Base-by-base conservation (phyloP, 345 rosid species). In the Pistacia vera region DNA sequence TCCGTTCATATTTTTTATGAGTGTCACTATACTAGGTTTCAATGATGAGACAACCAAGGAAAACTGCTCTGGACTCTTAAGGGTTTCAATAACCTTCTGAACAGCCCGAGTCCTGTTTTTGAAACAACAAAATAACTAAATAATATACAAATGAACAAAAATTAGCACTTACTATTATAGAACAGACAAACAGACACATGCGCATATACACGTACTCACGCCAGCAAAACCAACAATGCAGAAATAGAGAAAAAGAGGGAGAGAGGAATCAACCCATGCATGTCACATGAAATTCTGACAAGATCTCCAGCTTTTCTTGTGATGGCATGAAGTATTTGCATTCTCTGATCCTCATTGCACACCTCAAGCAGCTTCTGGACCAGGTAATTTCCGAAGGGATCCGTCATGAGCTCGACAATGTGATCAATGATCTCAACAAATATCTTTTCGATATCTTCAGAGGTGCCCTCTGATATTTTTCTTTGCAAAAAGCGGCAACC, bases 341-440 rank as follows among this genome's bases (percentile, higher is more conserved):
- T 87, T 38, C 80, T 76, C 79, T 93, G 97, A 65, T 82, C 86
- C 70, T 88, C 97, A 18, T 74, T 73, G 76, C 97, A 93, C 30
- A 91, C 97, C 83, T 93, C 97, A 8, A 89, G 91, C 66, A 87
- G 85, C 86, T 90, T 91, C 79, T 91, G 97, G 71, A 91, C 92
- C 30, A 93, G 78, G 78, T 91, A 91, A 70, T 93, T 93, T 73
- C 94, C 97, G 77, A 91, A 91, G 4, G 95, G 91, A 74, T 93
- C 91, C 36, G 84, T 71, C 95, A 93, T 93, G 54, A 90, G 87
- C 79, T 93, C 97, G 49, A 87, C 86, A 63, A 89, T 80, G 64
- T 86, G 81, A 77, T 86, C 89, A 75, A 87, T 88, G 81, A 93
- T 85, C 88, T 88, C 95, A 49, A 17, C 57, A 76, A 90, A 93